Conservation (phyloP, 768 basidiomycete species). For the Candolleomyces eurysporus region DNA sequence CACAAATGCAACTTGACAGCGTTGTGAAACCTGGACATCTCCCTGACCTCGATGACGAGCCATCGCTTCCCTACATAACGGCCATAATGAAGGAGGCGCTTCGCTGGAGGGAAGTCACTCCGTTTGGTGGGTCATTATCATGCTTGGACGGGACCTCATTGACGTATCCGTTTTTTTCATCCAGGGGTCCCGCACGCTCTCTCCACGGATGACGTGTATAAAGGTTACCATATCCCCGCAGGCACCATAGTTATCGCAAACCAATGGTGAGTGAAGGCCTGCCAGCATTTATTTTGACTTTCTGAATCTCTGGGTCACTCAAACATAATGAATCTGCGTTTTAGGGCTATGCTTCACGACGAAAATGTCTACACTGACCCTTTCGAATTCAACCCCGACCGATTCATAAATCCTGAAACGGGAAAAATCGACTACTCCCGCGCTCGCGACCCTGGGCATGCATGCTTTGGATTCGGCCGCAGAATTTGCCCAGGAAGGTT, state of each 20-base stretch:
- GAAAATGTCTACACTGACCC: conserved; percentile 38
- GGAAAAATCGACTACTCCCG: conserved; percentile 19
- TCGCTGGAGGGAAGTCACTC: conserved; percentile 24
- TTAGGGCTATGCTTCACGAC: conserved; percentile 43
- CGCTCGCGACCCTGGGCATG: conserved; percentile 24
- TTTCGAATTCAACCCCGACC: conserved; percentile 39
- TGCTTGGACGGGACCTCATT: neutral
- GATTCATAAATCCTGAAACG: conserved; percentile 27
- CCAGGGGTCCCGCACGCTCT: conserved; percentile 20
- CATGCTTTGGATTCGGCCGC: conserved; percentile 31
- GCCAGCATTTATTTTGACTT: neutral
- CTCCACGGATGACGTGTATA: conserved; percentile 25
- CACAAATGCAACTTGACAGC: conserved; percentile 32
- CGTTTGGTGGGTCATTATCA: conserved; percentile 17
- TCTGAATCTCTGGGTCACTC: neutral
- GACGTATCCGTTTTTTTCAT: neutral
- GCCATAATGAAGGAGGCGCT: conserved; percentile 29
- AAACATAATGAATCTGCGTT: neutral
- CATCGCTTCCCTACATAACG: conserved; percentile 27
- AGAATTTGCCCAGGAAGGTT: conserved; percentile 24
- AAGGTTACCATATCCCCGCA: conserved; percentile 29
- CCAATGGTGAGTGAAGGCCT: conserved; percentile 23
- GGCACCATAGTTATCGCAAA: conserved; percentile 32
- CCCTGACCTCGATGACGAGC: conserved; percentile 28
- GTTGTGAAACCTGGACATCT: conserved; percentile 28